Conservation (phyloP, 2,329 filamentous ascomycete genomes). For the Penicillium sp. region DNA sequence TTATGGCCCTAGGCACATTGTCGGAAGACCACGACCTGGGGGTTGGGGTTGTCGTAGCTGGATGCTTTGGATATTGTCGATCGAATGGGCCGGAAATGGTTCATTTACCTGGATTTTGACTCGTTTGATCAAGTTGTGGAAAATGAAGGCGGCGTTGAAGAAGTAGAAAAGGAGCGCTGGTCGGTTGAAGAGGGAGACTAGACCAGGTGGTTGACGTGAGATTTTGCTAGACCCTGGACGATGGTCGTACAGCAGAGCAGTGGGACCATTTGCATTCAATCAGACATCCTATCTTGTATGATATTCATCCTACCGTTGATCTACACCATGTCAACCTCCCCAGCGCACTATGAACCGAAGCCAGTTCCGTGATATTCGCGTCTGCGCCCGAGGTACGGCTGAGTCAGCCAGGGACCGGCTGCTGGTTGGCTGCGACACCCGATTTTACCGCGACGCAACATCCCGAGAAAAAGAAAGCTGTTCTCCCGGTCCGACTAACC, state of each 20-base stretch:
- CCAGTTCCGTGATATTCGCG: slow-evolving; percentile 40
- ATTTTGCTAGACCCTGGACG: neutral
- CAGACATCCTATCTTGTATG: neutral
- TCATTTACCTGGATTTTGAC: slow-evolving; percentile 50
- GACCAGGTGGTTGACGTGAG: neutral
- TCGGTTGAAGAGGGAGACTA: neutral
- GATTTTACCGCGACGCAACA: slow-evolving; percentile 30
- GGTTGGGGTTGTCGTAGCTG: slow-evolving; percentile 57
- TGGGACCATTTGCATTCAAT: neutral
- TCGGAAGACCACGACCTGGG: slow-evolving; percentile 49
- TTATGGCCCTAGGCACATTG: slow-evolving; percentile 52
- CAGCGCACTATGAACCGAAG: neutral
- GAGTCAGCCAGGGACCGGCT: slow-evolving; percentile 33
- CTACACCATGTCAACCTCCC: no score
- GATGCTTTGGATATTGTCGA: slow-evolving; percentile 57
- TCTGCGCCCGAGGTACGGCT: slow-evolving; percentile 27
- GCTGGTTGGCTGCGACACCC: slow-evolving; percentile 37
- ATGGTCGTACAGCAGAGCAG: no score
- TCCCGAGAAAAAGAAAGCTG: slow-evolving; percentile 46
- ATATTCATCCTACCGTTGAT: neutral
- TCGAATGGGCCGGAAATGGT: slow-evolving; percentile 52
- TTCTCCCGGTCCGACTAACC: slow-evolving; percentile 30
- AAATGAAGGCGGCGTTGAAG: slow-evolving; percentile 27
- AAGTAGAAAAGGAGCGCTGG: neutral
- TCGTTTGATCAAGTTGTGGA: slow-evolving; percentile 56